Percentiles rank a stretch among this genome's conserved stretches.
Conservation (phyloP, 352 stramenopile species). For the Globisporangium cystogenes region DNA sequence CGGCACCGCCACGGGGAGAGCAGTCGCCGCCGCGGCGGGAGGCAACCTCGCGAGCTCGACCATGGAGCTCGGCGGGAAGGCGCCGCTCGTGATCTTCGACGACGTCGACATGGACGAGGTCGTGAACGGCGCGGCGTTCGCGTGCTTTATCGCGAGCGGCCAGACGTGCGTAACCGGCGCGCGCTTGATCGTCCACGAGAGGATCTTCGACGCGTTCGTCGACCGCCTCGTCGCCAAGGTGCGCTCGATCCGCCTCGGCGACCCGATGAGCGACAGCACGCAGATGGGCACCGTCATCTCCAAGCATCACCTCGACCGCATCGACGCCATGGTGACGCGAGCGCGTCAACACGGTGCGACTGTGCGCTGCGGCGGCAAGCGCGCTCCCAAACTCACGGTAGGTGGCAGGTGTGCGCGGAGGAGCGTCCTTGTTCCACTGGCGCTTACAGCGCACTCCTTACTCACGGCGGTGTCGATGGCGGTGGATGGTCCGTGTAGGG, state of each 20-base stretch:
- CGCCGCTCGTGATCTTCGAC: conserved; percentile 59
- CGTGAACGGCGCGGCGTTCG: conserved; percentile 59
- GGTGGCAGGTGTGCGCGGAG: neutral
- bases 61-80: conserved; percentile 73
- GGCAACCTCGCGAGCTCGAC: conserved; percentile 39
- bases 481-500: conserved; percentile 14
- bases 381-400: conserved; percentile 29
- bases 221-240: conserved; percentile 46
- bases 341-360: conserved; percentile 78
- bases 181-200: conserved; percentile 81
- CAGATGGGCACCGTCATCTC: conserved; percentile 73
- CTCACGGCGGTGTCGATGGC: no score
- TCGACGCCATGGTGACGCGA: conserved; percentile 69
- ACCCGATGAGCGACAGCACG: conserved; percentile 38
- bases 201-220: conserved; percentile 73
- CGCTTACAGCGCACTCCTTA: no score
- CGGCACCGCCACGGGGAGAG: conserved; percentile 27
- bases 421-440: neutral
- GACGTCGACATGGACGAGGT: conserved; percentile 56
- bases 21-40: conserved; percentile 29
- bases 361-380: conserved; percentile 62
- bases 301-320: conserved; percentile 44
- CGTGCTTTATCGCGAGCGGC: conserved; percentile 63
- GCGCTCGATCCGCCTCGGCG: conserved; percentile 44
- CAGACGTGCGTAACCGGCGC: conserved; percentile 81